Conservation (phyloP, 2,329 filamentous ascomycete genomes). For the Nemania diffusa region DNA sequence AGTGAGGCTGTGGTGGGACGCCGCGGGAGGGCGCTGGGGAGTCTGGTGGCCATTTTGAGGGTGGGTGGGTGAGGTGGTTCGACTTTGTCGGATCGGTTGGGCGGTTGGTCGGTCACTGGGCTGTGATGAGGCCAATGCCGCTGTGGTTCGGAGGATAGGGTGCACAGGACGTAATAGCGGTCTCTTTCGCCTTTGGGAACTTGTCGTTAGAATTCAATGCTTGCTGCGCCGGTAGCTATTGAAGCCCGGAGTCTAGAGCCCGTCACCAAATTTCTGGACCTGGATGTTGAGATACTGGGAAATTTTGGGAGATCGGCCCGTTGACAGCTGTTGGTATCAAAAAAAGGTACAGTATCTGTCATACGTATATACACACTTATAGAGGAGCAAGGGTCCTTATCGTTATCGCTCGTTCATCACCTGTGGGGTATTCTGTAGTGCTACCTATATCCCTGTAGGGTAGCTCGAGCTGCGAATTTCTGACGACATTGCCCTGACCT, state of each 20-base stretch:
- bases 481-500: conserved; percentile 26
- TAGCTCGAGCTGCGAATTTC: conserved; percentile 22
- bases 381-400: conserved; percentile 19
- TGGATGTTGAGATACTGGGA: conserved; percentile 7
- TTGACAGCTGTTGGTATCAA: conserved; percentile 4
- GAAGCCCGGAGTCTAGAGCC: conserved; percentile 17
- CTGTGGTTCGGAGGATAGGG: neutral
- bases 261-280: conserved; percentile 37
- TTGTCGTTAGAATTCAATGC: conserved; percentile 12
- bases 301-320: conserved; percentile 28
- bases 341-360: no score
- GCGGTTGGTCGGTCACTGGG: neutral
- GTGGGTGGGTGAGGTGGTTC: neutral
- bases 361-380: neutral
- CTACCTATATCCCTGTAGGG: neutral
- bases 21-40: conserved; percentile 48
- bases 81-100: neutral
- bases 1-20: conserved; percentile 43
- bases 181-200: neutral
- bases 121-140: neutral
- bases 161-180: neutral
- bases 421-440: neutral
- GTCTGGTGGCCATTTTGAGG: conserved; percentile 48
- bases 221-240: neutral
- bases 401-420: conserved; percentile 3